Evolutionary conservation across 2,329 filamentous ascomycete genomes (phyloP).

Genomic region (Fusarium paranaense): DNA sequence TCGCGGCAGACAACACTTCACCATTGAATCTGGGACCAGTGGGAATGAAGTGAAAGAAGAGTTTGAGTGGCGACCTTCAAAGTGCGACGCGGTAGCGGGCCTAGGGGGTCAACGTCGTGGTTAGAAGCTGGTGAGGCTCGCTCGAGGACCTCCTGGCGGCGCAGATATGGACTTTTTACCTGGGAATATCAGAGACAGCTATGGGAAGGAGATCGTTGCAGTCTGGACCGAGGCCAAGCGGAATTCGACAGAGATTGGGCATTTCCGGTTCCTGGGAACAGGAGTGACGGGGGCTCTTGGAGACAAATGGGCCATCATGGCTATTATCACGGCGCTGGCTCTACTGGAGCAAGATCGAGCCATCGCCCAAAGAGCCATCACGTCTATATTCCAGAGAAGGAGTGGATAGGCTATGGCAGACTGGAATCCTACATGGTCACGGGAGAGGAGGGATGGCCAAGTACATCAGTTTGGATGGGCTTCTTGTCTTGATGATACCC

Average conservation of each 20-base stretch:
- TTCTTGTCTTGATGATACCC: constrained; percentile 5
- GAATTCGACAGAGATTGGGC: constrained; percentile 32
- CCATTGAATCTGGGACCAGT: constrained; percentile 30
- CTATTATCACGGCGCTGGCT: constrained; percentile 33
- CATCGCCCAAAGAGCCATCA: background rate
- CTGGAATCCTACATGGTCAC: background rate
- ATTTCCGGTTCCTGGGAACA: constrained; percentile 39
- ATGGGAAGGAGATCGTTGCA: constrained; percentile 39
- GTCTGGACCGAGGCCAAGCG: constrained; percentile 30
- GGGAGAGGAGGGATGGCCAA: background rate
- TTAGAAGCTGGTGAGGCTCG: constrained; percentile 40
- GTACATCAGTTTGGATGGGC: background rate
- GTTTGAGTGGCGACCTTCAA: constrained; percentile 41
- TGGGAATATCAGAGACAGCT: constrained; percentile 28
- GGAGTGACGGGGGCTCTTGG: constrained; percentile 37
- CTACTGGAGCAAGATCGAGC: constrained; percentile 23
- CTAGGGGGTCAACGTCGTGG: constrained; percentile 29
- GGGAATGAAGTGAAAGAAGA: constrained; percentile 32
- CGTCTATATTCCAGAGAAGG: background rate
- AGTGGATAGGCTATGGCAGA: background rate
- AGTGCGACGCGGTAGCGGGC: constrained; percentile 23
- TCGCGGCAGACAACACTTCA: constrained; percentile 23
- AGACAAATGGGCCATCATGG: constrained; percentile 44
- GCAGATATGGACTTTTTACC: constrained; percentile 17
- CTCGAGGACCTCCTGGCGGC: constrained; percentile 18